Evolutionary conservation across 371 early-diverging fungal genomes (phyloP), one percentile per base, ranked within the genome.

Genomic region (Cokeromyces recurvatus): DNA sequence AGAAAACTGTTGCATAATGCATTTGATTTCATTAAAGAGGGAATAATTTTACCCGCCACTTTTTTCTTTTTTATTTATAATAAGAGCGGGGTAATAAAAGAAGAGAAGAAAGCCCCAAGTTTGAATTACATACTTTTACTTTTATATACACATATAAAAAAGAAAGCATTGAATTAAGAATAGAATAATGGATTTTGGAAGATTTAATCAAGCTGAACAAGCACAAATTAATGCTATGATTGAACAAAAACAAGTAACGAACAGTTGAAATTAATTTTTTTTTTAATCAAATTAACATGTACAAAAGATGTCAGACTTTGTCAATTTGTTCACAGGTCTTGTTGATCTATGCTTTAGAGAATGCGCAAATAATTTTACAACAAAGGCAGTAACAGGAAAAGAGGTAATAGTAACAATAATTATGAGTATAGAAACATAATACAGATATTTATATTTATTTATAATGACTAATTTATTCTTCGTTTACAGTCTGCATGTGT

Each of bases 351-450:
- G 97, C 71, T 96, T 95, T 49, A 84, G 70, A 27, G 87, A 92
- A 64, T 96, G 97, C 73, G 84, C 94, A 46, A 77, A 82, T 54
- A 94, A 94, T 53, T 95, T 95, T 52, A 92, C 91, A 16, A 87
- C 94, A 44, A 92, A 87, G 67, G 74, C 83, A 43, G 68, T 95
- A 50, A 78, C 73, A 55, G 68, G 82, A 48, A 87, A 84, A 70
- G 97, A 96, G 82, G 92, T 89, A 68, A 45, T 65, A 43, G 17
- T 6, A 37, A 7, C 12, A 20, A 38, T 15, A 2, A 37, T 10
- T 7, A 14, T 5, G 1, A 24, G 11, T n/a, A n/a, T 24, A 37
- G 11, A 21, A 25, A 46, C 11, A 12, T 22, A 21, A 24, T n/a
- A n/a, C n/a, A n/a, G n/a, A n/a, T n/a, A n/a, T n/a, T 21, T 24